Percentiles rank a stretch among this genome's conserved stretches.
Evolutionary conservation across 2,329 filamentous ascomycete species (phyloP).

Genomic region (Stagonosporopsis chrysanthemi): DNA sequence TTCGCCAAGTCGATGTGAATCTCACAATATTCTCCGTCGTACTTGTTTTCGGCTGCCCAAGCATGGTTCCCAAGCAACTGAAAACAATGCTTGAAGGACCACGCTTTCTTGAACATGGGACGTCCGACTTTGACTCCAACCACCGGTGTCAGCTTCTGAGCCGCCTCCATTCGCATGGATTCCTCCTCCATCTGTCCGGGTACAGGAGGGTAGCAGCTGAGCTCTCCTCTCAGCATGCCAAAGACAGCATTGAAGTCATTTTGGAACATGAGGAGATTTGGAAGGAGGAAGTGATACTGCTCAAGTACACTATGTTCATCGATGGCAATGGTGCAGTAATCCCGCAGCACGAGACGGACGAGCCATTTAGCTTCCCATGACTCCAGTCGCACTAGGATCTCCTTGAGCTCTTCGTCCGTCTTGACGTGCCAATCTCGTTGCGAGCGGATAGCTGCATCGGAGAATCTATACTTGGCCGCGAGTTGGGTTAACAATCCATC

Average conservation of each 20-base stretch:
- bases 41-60: conserved; percentile 80
- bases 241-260: conserved; percentile 71
- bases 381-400: conserved; percentile 54
- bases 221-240: conserved; percentile 57
- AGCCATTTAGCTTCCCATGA: conserved; percentile 87
- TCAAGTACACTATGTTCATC: conserved; percentile 64
- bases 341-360: conserved; percentile 80
- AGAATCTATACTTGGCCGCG: conserved; percentile 74
- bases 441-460: conserved; percentile 61
- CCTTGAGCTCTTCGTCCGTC: conserved; percentile 36
- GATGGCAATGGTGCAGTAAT: conserved; percentile 71
- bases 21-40: conserved; percentile 89
- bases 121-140: conserved; percentile 57
- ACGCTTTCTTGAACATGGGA: conserved; percentile 55
- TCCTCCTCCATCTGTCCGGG: conserved; percentile 45
- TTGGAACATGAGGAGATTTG: conserved; percentile 73
- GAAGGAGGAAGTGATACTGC: conserved; percentile 73
- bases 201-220: conserved; percentile 48
- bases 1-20: conserved; percentile 77
- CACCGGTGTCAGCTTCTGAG: conserved; percentile 47
- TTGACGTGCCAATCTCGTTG: conserved; percentile 29
- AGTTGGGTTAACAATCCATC: conserved; percentile 70
- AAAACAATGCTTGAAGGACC: conserved; percentile 73
- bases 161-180: conserved; percentile 48
- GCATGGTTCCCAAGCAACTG: conserved; percentile 66